A percentile compares a stretch with the other conserved stretches of the same genome.
Conservation (phyloP, 1,284 basidiomycete genomes). For the Cryptococcus maquisensis region DNA sequence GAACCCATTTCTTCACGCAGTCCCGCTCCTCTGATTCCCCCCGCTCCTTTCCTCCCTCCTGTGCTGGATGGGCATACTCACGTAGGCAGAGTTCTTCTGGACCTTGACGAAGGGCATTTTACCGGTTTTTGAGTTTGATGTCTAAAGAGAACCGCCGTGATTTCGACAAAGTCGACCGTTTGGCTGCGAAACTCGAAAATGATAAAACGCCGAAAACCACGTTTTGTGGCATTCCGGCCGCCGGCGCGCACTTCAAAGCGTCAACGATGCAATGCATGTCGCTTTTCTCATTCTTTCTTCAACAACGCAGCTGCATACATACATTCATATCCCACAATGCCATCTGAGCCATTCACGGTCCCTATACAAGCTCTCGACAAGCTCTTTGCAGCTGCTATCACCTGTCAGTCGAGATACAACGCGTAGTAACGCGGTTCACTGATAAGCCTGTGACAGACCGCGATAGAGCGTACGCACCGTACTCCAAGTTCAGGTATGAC, state of each 20-base stretch:
- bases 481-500: constrained; percentile 69
- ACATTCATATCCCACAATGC: not conserved
- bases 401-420: constrained; percentile 8
- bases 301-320: too few relatives aligned
- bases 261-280: not conserved
- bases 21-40: too few relatives aligned
- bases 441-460: constrained; percentile 50
- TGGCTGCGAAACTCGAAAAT: too few relatives aligned
- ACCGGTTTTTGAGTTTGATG: constrained; percentile 22
- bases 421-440: not conserved
- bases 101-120: constrained; percentile 55
- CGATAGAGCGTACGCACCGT: constrained; percentile 61
- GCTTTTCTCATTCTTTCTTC: not conserved
- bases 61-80: constrained; percentile 35
- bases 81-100: constrained; percentile 72
- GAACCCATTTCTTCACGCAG: not conserved
- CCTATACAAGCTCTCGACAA: constrained; percentile 29
- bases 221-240: not conserved
- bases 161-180: too few relatives aligned
- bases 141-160: not conserved
- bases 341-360: not conserved
- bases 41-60: too few relatives aligned
- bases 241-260: not conserved
- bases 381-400: constrained; percentile 33
- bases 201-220: too few relatives aligned